Base-by-base conservation (phyloP, 2,329 filamentous ascomycete species). In the Drechslera avenae region DNA sequence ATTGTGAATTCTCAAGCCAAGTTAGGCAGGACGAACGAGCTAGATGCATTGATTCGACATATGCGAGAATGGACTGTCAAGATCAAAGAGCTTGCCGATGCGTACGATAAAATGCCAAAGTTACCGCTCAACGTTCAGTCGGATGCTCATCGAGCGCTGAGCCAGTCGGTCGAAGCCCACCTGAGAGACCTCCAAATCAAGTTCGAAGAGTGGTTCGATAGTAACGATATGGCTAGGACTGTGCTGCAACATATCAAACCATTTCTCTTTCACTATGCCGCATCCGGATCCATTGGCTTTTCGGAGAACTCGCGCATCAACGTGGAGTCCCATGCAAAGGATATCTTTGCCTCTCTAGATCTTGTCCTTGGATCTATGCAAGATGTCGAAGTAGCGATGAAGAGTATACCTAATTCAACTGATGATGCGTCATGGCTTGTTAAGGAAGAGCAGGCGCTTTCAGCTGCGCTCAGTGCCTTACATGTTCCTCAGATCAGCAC, bases 291-390 rank as follows among this genome's bases (percentile, higher is more conserved):
- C 26, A 28, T 28, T 28, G 10, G 4, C 10, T 12, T 41, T 8
- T 46, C 54, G 2, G 35, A 56, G 1, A 39, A 56, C 5, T 9
- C 48, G 16, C 52, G 40, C 16, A 19, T 60, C 19, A 56, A 50
- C 4, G 14, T 71, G 5, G 64, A 79, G 14, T 68, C 74, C 0
- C 81, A 91, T 36, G 82, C 85, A 34, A 74, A 80, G 12, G 76
- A 80, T 3, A 72, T 91, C 1, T 82, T 89, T 31, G 81, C 74
- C 1, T 78, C 88, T n/a, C 83, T 87, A 39, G 89, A 96, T 71
- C 83, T 84, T 41, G 83, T 93, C 21, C 84, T 97, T 2, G 88
- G 93, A 30, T 87, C 89, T 1, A 81, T 96, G 39, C 91, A 97
- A 70, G 84, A 86, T 56, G 81, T 88, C 37, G 83, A 84, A 50